phyloP scores from a whole-genome alignment of 2,329 filamentous ascomycete genomes.

The Dactylellina drechsleri region DNA sequence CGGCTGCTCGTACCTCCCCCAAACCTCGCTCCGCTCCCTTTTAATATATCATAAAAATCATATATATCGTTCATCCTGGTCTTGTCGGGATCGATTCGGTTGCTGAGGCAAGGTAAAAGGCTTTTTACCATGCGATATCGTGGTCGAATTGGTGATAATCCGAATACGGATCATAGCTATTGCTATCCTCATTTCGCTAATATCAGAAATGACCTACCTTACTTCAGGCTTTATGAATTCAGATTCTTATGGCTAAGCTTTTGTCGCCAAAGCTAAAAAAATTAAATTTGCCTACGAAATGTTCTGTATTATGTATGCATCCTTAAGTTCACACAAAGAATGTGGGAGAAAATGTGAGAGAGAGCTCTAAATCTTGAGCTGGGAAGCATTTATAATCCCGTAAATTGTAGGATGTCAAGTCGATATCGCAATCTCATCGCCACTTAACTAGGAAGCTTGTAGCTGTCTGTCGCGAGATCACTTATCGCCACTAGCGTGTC shows the following conservation, averaged over 20 bases:
- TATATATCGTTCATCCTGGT: background rate
- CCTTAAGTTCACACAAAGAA: no score
- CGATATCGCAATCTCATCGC: conserved; percentile 7
- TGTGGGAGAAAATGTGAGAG: no score
- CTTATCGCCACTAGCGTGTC: conserved; percentile 7
- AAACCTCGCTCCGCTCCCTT: background rate
- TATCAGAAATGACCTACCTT: no score
- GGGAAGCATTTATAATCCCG: no score
- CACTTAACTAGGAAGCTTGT: background rate
- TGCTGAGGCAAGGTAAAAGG: background rate
- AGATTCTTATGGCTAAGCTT: no score
- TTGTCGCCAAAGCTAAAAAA: no score
- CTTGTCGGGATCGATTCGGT: conserved; percentile 21
- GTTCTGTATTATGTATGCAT: no score
- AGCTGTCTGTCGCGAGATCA: conserved; percentile 35
- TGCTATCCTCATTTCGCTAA: no score
- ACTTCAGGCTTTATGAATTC: no score
- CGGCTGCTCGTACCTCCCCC: conserved; percentile 12
- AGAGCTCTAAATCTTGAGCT: no score
- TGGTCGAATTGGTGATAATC: background rate
- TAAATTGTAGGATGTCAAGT: background rate
- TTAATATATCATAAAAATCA: conserved; percentile 6
- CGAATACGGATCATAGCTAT: no score
- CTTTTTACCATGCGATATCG: conserved; percentile 2
- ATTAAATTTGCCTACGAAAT: no score